phyloP scores from a whole-genome alignment of 192 early-diverging fungal species.

The Paraglomus occultum region DNA sequence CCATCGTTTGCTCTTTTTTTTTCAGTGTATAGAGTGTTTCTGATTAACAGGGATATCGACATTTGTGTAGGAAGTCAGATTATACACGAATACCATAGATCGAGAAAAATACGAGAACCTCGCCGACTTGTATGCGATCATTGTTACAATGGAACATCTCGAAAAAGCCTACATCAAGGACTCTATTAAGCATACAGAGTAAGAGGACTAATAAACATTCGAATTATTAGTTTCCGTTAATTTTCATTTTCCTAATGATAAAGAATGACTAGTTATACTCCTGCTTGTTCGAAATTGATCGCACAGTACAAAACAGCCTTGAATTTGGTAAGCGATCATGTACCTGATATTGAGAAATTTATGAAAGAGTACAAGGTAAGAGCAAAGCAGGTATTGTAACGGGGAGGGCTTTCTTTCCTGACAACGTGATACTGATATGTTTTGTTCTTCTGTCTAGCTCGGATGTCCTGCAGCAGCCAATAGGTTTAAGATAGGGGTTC shows the following conservation, averaged over 20 bases:
- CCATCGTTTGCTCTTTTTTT: too few relatives aligned
- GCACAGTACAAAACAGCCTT: slow-evolving; percentile 87
- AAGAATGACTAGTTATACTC: slow-evolving; percentile 68
- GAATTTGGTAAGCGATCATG: slow-evolving; percentile 57
- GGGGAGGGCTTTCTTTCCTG: background rate
- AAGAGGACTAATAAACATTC: slow-evolving; percentile 4
- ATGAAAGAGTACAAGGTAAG: slow-evolving; percentile 76
- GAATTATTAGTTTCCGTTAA: background rate
- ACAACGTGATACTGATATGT: background rate
- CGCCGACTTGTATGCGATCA: slow-evolving; percentile 91
- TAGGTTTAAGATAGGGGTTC: slow-evolving; percentile 92
- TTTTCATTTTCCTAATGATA: background rate
- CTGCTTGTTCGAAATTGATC: slow-evolving; percentile 86
- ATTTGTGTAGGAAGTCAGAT: slow-evolving; percentile 60
- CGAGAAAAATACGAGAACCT: slow-evolving; percentile 89
- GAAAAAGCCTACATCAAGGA: slow-evolving; percentile 93
- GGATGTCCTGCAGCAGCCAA: slow-evolving; percentile 83
- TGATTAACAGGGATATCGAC: too few relatives aligned
- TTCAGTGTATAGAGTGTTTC: too few relatives aligned
- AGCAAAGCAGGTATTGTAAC: background rate
- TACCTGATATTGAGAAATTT: slow-evolving; percentile 70
- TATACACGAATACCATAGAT: slow-evolving; percentile 81
- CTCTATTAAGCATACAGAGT: slow-evolving; percentile 79
- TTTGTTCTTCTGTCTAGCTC: slow-evolving; percentile 43
- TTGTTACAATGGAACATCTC: slow-evolving; percentile 87